These are phyloP conservation scores for Endocarpon pusillum DNA, from an alignment of 495 filamentous ascomycete genomes.

Conservation along the genomic window DNA sequence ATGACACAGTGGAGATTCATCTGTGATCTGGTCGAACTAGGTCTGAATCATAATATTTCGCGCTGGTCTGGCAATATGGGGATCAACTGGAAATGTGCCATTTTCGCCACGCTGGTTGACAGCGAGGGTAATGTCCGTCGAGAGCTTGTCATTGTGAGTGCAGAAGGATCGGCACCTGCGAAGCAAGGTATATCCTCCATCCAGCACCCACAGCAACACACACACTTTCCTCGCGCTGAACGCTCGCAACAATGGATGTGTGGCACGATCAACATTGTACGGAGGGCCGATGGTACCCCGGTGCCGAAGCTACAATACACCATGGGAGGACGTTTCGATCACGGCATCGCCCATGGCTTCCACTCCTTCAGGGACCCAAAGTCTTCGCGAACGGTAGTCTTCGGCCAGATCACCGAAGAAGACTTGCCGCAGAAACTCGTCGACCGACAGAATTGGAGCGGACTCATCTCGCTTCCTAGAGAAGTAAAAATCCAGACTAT, in stretches of 20 bases:
- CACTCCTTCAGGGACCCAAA: constrained; percentile 23
- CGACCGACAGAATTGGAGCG: constrained; percentile 24
- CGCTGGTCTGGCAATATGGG: constrained; percentile 33
- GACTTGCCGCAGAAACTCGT: constrained; percentile 20
- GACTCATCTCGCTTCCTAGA: constrained; percentile 22
- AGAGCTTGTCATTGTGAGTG: constrained; percentile 32
- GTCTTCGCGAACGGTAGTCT: constrained; percentile 15
- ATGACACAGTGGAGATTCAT: constrained; percentile 31
- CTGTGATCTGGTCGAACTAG: constrained; percentile 27
- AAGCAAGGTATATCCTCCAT: too few species aligned
- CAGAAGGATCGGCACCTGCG: constrained; percentile 23
- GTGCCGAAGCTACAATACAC: constrained; percentile 11
- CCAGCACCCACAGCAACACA: constrained; percentile 6
- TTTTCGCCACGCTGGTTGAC: constrained; percentile 27
- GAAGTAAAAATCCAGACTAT: constrained; percentile 14
- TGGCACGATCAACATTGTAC: constrained; percentile 7
- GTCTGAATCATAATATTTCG: constrained; percentile 26
- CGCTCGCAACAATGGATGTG: constrained; percentile 23
- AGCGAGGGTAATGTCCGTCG: constrained; percentile 19
- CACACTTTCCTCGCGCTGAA: constrained; percentile 8
- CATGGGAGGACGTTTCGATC: constrained; percentile 21
- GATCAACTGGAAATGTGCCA: constrained; percentile 41
- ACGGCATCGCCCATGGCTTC: constrained; percentile 22
- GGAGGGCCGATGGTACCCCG: too few species aligned
- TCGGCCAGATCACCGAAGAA: constrained; percentile 24